Evolutionary conservation across 129 eudicot genomes (phyloP), one percentile per base, ranked within the genome.

Genomic region (Saposhnikovia divaricata): DNA sequence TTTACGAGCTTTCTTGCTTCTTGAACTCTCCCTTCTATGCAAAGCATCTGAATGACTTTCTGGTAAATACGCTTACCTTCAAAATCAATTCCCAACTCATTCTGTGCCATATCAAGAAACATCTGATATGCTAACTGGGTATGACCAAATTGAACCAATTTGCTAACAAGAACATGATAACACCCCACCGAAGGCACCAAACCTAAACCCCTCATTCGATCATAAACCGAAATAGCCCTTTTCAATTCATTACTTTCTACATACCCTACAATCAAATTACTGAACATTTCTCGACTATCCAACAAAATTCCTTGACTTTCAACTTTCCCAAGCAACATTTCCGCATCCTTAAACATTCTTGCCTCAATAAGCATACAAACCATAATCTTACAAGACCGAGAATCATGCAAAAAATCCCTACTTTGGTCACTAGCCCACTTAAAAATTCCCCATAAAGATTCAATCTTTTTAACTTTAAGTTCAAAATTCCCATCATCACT

Each of bases 1-100:
- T 82, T 90, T 53, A 95, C 82, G 57, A 95, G 82, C 77, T 86
- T 88, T 80, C 97, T 86, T 4, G 96, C 91, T 76, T 91, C 93
- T 71, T 86, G 91, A 84, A 95, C 86, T 85, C 84, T 89, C 46
- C 93, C 94, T 83, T 40, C 82, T 47, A 83, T 68, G 40, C 94
- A 90, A 10, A 95, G 84, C 77, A 84, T 72, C 37, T 79, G 77
- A 77, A 90, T 74, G 19, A 95, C 85, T 66, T 84, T 84, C 55
- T 86, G 88, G 44, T 65, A 82, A 6, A 82, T 46, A 25, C 45
- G 75, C 51, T 80, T 83, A 65, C 87, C 91, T 23, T 71, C 79
- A 44, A 78, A 55, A 84, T 85, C 85, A 76, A 50, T 23, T 59
- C 38, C 84, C 79, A 88, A 57, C 45, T 88, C 91, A 78, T 77